These are phyloP conservation scores for Fragaria ananassa DNA, from an alignment of 306 rosid genomes.

Conservation along the genomic window DNA sequence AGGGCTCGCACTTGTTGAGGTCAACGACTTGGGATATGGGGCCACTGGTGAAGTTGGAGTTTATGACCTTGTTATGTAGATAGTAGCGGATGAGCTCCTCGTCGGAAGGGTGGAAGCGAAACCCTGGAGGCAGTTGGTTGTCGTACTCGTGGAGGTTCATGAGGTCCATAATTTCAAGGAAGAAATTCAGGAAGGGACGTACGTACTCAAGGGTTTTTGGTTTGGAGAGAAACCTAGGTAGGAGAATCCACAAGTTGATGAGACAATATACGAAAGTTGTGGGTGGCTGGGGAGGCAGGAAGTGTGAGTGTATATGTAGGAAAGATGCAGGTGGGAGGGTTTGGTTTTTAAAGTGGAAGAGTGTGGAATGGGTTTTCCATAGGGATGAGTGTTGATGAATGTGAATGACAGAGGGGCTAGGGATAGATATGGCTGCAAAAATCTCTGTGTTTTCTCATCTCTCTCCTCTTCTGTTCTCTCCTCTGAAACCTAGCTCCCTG, in stretches of 20 bases:
- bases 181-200: no score
- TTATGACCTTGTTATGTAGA: constrained; percentile 81
- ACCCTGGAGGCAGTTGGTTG: constrained; percentile 78
- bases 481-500: constrained; percentile 10
- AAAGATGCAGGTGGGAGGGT: not conserved
- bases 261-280: not conserved
- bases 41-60: constrained; percentile 61
- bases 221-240: not conserved
- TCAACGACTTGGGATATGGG: constrained; percentile 88
- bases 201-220: not conserved
- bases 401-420: constrained; percentile 32
- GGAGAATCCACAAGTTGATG: not conserved
- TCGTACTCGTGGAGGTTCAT: constrained; percentile 5
- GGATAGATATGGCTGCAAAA: constrained; percentile 38
- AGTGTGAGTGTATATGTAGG: constrained; percentile 13
- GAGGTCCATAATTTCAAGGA: not conserved
- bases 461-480: constrained; percentile 41
- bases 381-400: constrained; percentile 66
- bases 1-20: constrained; percentile 96
- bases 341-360: not conserved
- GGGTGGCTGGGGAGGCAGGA: not conserved
- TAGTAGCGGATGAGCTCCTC: constrained; percentile 89
- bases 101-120: constrained; percentile 94
- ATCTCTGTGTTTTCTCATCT: constrained; percentile 30
- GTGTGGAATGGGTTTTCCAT: constrained; percentile 34